Conservation (phyloP, 169 alveolate genomes). For the Babesia bigemina region DNA sequence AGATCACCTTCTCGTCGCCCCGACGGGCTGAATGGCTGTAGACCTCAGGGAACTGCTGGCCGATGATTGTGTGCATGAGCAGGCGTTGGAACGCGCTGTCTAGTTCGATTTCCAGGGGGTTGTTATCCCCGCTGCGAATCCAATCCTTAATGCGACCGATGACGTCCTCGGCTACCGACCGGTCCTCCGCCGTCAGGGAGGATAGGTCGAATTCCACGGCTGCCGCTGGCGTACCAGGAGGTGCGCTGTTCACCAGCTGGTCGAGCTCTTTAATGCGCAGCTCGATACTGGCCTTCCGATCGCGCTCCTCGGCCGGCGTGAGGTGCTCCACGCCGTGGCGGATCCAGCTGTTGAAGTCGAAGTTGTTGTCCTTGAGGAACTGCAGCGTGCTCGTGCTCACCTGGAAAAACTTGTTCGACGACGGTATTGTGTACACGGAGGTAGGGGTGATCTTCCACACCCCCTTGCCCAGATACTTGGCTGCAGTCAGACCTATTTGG, state of each 20-base stretch:
- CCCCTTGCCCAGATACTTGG: slow-evolving; percentile 61
- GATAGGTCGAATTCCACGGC: slow-evolving; percentile 24
- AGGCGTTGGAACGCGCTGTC: slow-evolving; percentile 85
- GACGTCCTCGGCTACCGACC: slow-evolving; percentile 66
- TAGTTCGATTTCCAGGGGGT: slow-evolving; percentile 80
- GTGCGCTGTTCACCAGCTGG: slow-evolving; percentile 41
- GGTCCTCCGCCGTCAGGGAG: slow-evolving; percentile 67
- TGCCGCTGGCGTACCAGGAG: not conserved
- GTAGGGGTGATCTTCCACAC: slow-evolving; percentile 83
- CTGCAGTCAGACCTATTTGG: slow-evolving; percentile 86
- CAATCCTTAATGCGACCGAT: slow-evolving; percentile 60
- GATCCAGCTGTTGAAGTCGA: slow-evolving; percentile 86
- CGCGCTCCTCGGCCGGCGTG: slow-evolving; percentile 79
- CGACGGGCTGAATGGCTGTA: slow-evolving; percentile 77
- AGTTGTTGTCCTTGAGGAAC: slow-evolving; percentile 82
- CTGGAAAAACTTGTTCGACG: slow-evolving; percentile 74
- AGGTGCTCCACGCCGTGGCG: slow-evolving; percentile 79
- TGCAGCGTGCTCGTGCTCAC: slow-evolving; percentile 79
- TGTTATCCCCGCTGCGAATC: slow-evolving; percentile 29
- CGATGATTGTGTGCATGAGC: slow-evolving; percentile 83
- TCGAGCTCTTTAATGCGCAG: slow-evolving; percentile 66
- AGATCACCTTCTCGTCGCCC: slow-evolving; percentile 70
- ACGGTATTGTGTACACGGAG: slow-evolving; percentile 80
- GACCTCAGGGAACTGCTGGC: slow-evolving; percentile 79
- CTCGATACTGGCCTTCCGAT: slow-evolving; percentile 61